A percentile compares a stretch with the other conserved stretches of the same genome.
Conservation (phyloP, 1,284 basidiomycete species). For the Ceratobasidium sp. region DNA sequence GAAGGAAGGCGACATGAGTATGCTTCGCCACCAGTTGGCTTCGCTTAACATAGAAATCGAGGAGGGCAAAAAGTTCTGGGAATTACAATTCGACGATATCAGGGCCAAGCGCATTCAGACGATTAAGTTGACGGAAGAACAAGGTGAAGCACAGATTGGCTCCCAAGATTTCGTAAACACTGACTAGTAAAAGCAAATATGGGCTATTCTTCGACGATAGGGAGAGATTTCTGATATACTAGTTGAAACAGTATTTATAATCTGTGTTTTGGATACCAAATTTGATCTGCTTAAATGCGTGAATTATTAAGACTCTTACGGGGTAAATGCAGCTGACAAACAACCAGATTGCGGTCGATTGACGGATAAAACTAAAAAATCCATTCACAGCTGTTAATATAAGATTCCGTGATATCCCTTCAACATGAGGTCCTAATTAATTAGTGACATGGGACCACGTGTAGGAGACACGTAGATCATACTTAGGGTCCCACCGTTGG, state of each 20-base stretch:
- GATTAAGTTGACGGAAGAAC: constrained; percentile 30
- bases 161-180: not conserved
- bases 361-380: too few relatives aligned
- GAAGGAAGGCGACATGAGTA: constrained; percentile 30
- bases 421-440: too few relatives aligned
- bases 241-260: constrained; percentile 6
- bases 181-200: constrained; percentile 18
- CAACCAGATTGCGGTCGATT: too few relatives aligned
- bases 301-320: too few relatives aligned
- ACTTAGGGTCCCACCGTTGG: too few relatives aligned
- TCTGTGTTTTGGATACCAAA: not conserved
- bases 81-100: constrained; percentile 28
- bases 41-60: constrained; percentile 25
- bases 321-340: too few relatives aligned
- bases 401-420: too few relatives aligned
- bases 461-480: too few relatives aligned
- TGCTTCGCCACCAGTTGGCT: constrained; percentile 4
- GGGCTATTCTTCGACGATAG: constrained; percentile 5
- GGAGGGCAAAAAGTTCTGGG: constrained; percentile 33
- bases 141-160: constrained; percentile 11
- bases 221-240: not conserved
- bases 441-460: too few relatives aligned
- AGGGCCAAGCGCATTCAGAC: constrained; percentile 16
- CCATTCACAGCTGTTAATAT: too few relatives aligned
- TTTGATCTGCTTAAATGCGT: too few relatives aligned